A percentile compares a stretch with the other conserved stretches of the same genome.
These are phyloP conservation scores for Phytophthora megakarya DNA, from an alignment of 352 stramenopile genomes.

Conservation along the genomic window DNA sequence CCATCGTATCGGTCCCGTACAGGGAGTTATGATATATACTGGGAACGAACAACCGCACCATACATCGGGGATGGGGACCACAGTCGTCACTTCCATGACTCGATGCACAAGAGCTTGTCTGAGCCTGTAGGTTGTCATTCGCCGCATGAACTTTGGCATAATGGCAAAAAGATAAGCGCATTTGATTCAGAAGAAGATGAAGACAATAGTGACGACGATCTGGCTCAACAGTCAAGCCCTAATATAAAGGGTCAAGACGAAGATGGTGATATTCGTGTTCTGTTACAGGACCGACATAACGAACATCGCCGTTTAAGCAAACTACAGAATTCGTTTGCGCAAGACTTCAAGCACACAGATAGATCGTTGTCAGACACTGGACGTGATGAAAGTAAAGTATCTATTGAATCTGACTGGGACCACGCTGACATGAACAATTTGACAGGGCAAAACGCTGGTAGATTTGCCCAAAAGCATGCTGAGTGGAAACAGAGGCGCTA, in stretches of 20 bases:
- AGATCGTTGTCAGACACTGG: neutral
- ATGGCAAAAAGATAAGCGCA: neutral
- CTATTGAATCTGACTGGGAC: neutral
- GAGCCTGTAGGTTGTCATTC: slow-evolving; percentile 14
- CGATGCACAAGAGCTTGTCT: slow-evolving; percentile 32
- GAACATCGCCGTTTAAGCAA: slow-evolving; percentile 16
- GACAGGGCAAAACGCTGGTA: neutral
- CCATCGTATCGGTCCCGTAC: slow-evolving; percentile 7
- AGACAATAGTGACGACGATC: neutral
- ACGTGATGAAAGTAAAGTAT: slow-evolving; percentile 4
- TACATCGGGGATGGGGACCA: neutral
- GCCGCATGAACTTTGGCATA: slow-evolving; percentile 4
- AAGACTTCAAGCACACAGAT: neutral
- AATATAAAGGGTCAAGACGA: neutral
- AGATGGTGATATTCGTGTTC: neutral
- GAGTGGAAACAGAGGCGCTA: slow-evolving; percentile 29
- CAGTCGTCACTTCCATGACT: slow-evolving; percentile 3
- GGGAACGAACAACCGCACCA: slow-evolving; percentile 9
- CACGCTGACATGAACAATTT: neutral
- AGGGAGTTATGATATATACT: slow-evolving; percentile 18
- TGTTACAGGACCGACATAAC: slow-evolving; percentile 3
- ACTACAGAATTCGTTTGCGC: neutral
- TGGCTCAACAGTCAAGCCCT: neutral
- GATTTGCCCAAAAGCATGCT: slow-evolving; percentile 14
- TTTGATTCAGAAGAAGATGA: slow-evolving; percentile 24